Percentiles rank a stretch among this genome's conserved stretches.
phyloP scores from a whole-genome alignment of 2,329 filamentous ascomycete species.

The Elsinoe ampelina region DNA sequence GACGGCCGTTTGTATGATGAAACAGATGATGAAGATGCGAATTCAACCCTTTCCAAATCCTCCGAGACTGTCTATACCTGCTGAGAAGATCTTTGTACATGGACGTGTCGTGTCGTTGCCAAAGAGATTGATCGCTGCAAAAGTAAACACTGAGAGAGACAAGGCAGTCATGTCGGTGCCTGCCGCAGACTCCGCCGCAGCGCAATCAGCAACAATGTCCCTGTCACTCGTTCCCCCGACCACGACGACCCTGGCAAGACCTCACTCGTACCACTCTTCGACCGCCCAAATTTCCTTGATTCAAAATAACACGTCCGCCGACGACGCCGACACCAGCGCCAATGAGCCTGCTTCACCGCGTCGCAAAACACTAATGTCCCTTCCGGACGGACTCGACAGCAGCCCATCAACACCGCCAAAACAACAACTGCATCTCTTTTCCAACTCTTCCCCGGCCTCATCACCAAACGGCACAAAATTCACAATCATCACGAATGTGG shows the following conservation, averaged over 20 bases:
- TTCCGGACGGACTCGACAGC: background rate
- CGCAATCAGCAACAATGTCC: background rate
- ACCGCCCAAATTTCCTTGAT: background rate
- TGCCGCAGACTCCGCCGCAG: background rate
- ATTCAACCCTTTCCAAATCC: conserved; percentile 1
- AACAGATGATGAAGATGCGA: conserved; percentile 9
- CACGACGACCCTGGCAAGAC: background rate
- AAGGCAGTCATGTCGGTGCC: background rate
- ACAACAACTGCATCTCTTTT: background rate
- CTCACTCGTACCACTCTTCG: conserved; percentile 5
- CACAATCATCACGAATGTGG: conserved; percentile 9
- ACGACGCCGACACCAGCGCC: background rate
- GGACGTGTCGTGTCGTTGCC: background rate
- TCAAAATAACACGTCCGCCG: background rate
- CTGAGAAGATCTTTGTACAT: background rate
- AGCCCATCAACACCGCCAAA: background rate
- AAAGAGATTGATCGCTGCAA: background rate
- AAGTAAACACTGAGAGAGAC: background rate
- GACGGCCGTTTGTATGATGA: conserved; percentile 8
- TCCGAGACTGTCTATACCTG: background rate
- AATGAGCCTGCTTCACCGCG: background rate
- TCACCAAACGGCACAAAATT: background rate
- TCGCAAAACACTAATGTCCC: conserved; percentile 7
- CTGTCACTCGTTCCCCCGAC: background rate
- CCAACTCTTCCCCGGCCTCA: background rate